These are phyloP conservation scores for Debaryomycetaceae sp. DNA, from an alignment of 1,139 yeast genomes.

Conservation along the genomic window DNA sequence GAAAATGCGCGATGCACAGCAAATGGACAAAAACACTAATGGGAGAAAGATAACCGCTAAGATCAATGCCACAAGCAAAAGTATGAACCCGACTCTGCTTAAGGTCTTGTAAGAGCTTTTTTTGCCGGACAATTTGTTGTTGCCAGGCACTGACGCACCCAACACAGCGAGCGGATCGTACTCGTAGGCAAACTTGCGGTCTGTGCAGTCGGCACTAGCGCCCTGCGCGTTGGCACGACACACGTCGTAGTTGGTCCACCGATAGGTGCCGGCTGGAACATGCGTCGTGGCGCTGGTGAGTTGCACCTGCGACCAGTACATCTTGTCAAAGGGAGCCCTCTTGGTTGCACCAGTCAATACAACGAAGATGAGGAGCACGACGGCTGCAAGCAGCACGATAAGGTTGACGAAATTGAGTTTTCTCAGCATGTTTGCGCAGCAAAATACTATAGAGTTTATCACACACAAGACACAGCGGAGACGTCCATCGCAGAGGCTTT, in stretches of 20 bases:
- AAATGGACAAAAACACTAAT: slow-evolving; percentile 1
- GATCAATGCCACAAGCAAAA: slow-evolving; percentile 3
- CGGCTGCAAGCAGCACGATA: slow-evolving; percentile 2
- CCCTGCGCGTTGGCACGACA: slow-evolving; percentile 1
- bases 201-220: slow-evolving; percentile 1
- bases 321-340: slow-evolving; percentile 2
- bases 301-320: slow-evolving; percentile 5
- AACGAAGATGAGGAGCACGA: slow-evolving; percentile 2
- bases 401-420: not conserved
- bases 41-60: slow-evolving; percentile 2
- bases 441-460: slow-evolving; percentile 1
- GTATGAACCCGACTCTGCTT: slow-evolving; percentile 1
- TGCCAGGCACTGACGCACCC: not conserved
- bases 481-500: too few relatives aligned
- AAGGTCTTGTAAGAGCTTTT: not conserved
- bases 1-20: slow-evolving; percentile 1
- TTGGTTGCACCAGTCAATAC: slow-evolving; percentile 1
- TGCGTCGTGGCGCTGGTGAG: too few relatives aligned
- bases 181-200: slow-evolving; percentile 2
- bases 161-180: too few relatives aligned
- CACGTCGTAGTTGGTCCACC: slow-evolving; percentile 4
- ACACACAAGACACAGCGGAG: too few relatives aligned
- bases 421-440: slow-evolving; percentile 1
- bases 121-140: not conserved
- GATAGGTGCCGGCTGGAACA: not conserved